A percentile compares a stretch with the other conserved stretches of the same genome.
phyloP scores from a whole-genome alignment of 2,329 filamentous ascomycete species.

The Incumbomyces lentus region DNA sequence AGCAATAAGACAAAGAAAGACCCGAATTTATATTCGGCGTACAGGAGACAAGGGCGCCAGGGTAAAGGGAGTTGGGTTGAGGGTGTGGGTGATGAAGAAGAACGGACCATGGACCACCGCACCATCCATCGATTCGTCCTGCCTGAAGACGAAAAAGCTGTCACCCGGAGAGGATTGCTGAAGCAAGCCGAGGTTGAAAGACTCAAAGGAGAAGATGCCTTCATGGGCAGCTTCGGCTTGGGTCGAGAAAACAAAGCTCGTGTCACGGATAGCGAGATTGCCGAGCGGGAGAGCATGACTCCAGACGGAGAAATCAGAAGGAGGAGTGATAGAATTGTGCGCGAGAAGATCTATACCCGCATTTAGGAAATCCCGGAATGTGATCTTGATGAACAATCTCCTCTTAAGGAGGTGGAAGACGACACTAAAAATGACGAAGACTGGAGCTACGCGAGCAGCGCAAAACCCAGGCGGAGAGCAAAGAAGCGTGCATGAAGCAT shows the following conservation, averaged over 20 bases:
- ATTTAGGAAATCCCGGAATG: not conserved
- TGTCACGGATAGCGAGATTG: conserved; percentile 4
- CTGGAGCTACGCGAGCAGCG: not conserved
- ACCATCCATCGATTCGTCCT: conserved; percentile 74
- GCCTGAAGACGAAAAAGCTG: conserved; percentile 53
- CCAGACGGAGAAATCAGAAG: conserved; percentile 9
- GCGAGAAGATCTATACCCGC: conserved; percentile 1
- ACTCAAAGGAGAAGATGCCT: conserved; percentile 12
- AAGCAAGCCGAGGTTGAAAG: conserved; percentile 17
- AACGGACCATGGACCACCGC: conserved; percentile 70
- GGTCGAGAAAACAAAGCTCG: not conserved
- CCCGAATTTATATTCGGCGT: conserved; percentile 16
- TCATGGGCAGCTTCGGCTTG: not conserved
- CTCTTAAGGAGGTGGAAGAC: not conserved
- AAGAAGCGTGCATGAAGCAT: not conserved
- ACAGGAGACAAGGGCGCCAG: conserved; percentile 17
- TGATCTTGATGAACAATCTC: not conserved
- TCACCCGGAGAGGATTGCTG: conserved; percentile 16
- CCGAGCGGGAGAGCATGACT: conserved; percentile 3
- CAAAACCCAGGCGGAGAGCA: not conserved
- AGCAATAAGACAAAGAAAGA: conserved; percentile 12
- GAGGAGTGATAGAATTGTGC: conserved; percentile 7
- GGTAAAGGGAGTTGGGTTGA: conserved; percentile 21
- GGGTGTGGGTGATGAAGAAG: conserved; percentile 53
- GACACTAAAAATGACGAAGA: not conserved